phyloP scores from a whole-genome alignment of 106 monocot genomes.

The Acorus gramineus region DNA sequence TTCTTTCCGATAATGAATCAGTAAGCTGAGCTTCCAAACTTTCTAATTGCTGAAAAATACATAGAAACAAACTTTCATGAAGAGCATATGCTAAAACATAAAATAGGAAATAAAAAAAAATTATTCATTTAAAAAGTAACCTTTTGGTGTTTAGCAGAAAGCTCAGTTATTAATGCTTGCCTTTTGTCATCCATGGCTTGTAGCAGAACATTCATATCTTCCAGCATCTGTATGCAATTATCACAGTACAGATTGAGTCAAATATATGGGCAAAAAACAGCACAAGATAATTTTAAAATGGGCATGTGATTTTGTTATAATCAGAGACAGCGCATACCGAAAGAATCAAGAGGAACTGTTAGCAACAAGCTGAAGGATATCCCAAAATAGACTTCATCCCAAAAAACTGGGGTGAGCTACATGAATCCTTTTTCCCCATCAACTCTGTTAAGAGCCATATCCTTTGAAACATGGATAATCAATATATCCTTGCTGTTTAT shows the following conservation, averaged over 20 bases:
- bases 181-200: slow-evolving; percentile 72
- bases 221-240: slow-evolving; percentile 32
- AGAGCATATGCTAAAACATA: too few species aligned
- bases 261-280: background rate
- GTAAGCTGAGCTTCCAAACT: slow-evolving; percentile 59
- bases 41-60: slow-evolving; percentile 53
- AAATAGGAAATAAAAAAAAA: background rate
- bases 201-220: slow-evolving; percentile 37
- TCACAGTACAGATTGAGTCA: background rate
- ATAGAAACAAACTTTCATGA: background rate
- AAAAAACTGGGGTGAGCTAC: too few species aligned
- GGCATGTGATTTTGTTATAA: too few species aligned
- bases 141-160: slow-evolving; percentile 78
- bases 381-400: too few species aligned
- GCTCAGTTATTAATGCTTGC: slow-evolving; percentile 51
- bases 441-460: too few species aligned
- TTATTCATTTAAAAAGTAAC: slow-evolving; percentile 13
- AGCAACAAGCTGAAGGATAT: too few species aligned
- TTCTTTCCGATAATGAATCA: slow-evolving; percentile 66
- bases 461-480: too few species aligned
- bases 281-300: too few species aligned
- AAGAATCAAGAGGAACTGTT: too few species aligned
- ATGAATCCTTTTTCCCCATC: too few species aligned
- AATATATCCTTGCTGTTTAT: too few species aligned
- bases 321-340: too few species aligned